Percentiles rank a stretch among this genome's conserved stretches.
Conservation (phyloP, 2,329 filamentous ascomycete genomes). For the Ceratocystis eucalypticola region DNA sequence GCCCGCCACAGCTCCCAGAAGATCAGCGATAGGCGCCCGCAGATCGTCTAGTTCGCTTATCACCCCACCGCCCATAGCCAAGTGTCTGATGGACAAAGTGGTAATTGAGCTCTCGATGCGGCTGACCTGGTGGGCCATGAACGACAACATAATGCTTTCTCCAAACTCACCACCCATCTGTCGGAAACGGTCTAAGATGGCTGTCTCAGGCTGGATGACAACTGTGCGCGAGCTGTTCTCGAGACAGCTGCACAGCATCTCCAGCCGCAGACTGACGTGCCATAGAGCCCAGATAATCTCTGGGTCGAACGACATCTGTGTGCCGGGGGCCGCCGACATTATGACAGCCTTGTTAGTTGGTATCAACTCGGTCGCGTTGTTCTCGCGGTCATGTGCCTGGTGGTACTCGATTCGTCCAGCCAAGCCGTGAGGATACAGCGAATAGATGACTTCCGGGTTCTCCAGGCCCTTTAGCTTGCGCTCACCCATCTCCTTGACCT, state of each 20-base stretch:
- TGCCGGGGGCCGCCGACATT: slow-evolving; percentile 35
- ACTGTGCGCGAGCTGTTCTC: slow-evolving; percentile 38
- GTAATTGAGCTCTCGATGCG: slow-evolving; percentile 73
- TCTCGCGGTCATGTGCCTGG: slow-evolving; percentile 24
- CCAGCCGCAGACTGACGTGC: slow-evolving; percentile 74
- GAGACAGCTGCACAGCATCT: slow-evolving; percentile 85
- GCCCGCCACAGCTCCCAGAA: slow-evolving; percentile 48
- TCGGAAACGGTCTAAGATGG: slow-evolving; percentile 58
- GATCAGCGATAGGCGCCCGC: slow-evolving; percentile 60
- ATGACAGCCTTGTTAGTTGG: slow-evolving; percentile 37
- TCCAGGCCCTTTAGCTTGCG: slow-evolving; percentile 92
- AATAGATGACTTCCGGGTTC: slow-evolving; percentile 90
- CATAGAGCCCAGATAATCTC: slow-evolving; percentile 81
- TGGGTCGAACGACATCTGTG: slow-evolving; percentile 62
- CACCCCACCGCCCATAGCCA: slow-evolving; percentile 53
- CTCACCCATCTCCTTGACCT: slow-evolving; percentile 92
- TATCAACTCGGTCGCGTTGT: slow-evolving; percentile 30
- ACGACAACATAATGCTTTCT: slow-evolving; percentile 73
- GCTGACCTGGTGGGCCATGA: slow-evolving; percentile 89
- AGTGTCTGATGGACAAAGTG: slow-evolving; percentile 64
- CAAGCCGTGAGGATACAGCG: slow-evolving; percentile 84
- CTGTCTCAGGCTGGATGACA: slow-evolving; percentile 63
- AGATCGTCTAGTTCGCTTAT: slow-evolving; percentile 56
- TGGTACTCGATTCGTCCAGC: slow-evolving; percentile 66
- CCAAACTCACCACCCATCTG: slow-evolving; percentile 68